These are phyloP conservation scores for Curvularia lunata DNA, from an alignment of 2,329 filamentous ascomycete genomes.

Conservation along the genomic window DNA sequence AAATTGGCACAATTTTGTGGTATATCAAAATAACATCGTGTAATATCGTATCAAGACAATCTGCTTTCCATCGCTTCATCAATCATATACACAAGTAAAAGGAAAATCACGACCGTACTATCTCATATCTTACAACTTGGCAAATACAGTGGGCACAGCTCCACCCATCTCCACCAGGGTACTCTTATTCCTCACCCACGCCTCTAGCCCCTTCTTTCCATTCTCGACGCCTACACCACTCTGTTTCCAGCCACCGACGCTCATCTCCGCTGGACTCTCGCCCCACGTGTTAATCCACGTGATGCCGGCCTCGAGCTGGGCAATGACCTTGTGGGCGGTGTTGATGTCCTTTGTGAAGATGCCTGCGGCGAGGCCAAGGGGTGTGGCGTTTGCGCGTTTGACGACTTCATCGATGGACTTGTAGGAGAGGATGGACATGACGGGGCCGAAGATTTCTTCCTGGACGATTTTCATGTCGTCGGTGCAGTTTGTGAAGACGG, in stretches of 20 bases:
- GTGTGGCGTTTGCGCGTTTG: conserved; percentile 74
- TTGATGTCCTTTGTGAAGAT: conserved; percentile 81
- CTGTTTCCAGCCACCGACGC: conserved; percentile 89
- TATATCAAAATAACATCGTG: too few relatives aligned
- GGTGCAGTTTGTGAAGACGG: conserved; percentile 84
- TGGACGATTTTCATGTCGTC: conserved; percentile 79
- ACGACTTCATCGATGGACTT: conserved; percentile 73
- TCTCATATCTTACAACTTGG: conserved; percentile 32
- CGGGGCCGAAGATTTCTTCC: conserved; percentile 89
- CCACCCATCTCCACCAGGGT: conserved; percentile 83
- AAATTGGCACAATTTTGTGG: too few relatives aligned
- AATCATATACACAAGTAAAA: neutral
- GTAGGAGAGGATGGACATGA: conserved; percentile 82
- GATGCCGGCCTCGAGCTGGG: conserved; percentile 78
- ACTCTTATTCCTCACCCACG: conserved; percentile 87
- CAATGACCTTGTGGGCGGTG: conserved; percentile 73
- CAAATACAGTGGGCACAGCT: conserved; percentile 72
- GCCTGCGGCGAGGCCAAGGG: conserved; percentile 80
- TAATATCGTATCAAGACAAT: neutral
- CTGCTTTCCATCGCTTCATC: neutral
- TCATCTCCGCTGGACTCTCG: conserved; percentile 91
- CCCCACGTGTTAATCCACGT: conserved; percentile 95
- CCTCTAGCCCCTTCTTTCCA: conserved; percentile 76
- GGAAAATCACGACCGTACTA: too few relatives aligned
- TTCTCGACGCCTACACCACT: conserved; percentile 90